A percentile compares a stretch with the other conserved stretches of the same genome.
These are phyloP conservation scores for Pichiaceae sp. DNA, from an alignment of 1,139 yeast species.

Conservation along the genomic window DNA sequence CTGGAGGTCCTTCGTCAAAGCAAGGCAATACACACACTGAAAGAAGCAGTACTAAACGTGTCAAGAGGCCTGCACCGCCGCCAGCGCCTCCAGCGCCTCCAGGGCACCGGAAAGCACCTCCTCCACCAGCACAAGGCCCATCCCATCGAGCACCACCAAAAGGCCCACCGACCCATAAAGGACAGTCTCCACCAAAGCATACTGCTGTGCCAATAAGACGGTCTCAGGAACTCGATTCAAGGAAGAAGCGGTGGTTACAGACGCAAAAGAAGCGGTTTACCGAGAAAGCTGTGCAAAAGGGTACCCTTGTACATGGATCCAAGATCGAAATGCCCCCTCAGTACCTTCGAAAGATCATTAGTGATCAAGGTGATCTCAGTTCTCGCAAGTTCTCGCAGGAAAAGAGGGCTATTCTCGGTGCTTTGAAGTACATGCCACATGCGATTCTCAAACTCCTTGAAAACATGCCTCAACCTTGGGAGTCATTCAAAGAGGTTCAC, in stretches of 20 bases:
- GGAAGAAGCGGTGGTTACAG: slow-evolving; percentile 46
- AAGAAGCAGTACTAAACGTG: neutral
- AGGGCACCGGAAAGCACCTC: neutral
- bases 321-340: slow-evolving; percentile 92
- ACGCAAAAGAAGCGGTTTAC: slow-evolving; percentile 49
- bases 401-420: slow-evolving; percentile 82
- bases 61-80: neutral
- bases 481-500: slow-evolving; percentile 71
- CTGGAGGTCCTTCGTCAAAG: neutral
- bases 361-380: slow-evolving; percentile 81
- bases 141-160: too few species aligned
- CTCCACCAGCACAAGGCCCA: slow-evolving; percentile 10
- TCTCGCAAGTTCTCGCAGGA: slow-evolving; percentile 78
- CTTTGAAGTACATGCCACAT: slow-evolving; percentile 92
- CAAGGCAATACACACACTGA: neutral
- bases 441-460: slow-evolving; percentile 84
- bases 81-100: slow-evolving; percentile 1
- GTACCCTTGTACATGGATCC: slow-evolving; percentile 44
- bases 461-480: slow-evolving; percentile 99
- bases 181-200: too few species aligned
- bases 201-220: too few species aligned
- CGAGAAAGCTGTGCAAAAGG: slow-evolving; percentile 25
- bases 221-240: neutral
- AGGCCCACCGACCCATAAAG: too few species aligned
- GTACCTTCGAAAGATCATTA: slow-evolving; percentile 77